These are phyloP conservation scores for Leptographium radiaticola DNA, from an alignment of 2,329 filamentous ascomycete genomes.

Conservation along the genomic window DNA sequence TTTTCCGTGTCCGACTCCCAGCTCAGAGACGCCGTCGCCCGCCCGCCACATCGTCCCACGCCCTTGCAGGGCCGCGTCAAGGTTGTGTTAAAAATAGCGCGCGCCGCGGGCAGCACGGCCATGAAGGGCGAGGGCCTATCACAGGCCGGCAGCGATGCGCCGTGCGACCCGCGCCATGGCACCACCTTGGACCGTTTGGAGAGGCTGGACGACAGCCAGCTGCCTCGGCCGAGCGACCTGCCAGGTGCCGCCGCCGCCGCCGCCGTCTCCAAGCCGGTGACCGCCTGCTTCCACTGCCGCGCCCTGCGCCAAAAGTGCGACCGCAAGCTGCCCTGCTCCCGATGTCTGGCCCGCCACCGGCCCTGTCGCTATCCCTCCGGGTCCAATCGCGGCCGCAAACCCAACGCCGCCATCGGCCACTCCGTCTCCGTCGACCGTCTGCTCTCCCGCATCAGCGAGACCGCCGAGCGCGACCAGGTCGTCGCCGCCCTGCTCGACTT, in stretches of 20 bases:
- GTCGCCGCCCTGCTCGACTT: conserved; percentile 11
- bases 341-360: conserved; percentile 7
- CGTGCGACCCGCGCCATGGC: too few species aligned
- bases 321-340: conserved; percentile 11
- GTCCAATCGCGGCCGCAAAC: conserved; percentile 12
- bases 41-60: not conserved
- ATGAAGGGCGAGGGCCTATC: conserved; percentile 1
- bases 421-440: conserved; percentile 14
- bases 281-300: conserved; percentile 12
- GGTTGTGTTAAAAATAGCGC: not conserved
- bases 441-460: conserved; percentile 13
- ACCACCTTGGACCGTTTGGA: not conserved
- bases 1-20: too few species aligned
- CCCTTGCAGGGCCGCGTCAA: not conserved
- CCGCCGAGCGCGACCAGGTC: conserved; percentile 13
- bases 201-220: not conserved
- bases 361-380: conserved; percentile 11
- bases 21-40: not conserved
- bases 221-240: not conserved
- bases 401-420: conserved; percentile 13
- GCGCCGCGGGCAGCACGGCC: not conserved
- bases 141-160: not conserved
- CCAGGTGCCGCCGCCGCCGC: not conserved
- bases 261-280: conserved; percentile 6
- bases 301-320: conserved; percentile 10